Conservation (phyloP, 352 stramenopile genomes). For the Phytophthora palmivora region DNA sequence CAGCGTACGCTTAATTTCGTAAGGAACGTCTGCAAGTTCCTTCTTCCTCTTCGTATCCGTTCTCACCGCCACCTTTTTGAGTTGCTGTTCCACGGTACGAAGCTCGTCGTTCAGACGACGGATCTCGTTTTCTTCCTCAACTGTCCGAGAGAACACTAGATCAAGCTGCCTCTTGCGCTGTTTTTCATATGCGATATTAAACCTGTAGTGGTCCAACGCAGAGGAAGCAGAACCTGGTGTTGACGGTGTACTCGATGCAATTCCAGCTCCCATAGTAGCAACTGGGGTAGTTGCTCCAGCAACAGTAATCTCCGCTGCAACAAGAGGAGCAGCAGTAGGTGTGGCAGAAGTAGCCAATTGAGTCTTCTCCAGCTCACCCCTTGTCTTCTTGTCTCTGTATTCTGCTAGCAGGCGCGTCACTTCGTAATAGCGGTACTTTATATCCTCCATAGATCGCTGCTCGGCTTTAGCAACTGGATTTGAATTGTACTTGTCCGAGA, state of each 20-base stretch:
- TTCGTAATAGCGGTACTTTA: conserved; percentile 82
- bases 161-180: conserved; percentile 78
- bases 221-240: conserved; percentile 14
- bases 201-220: conserved; percentile 48
- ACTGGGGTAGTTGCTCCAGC: conserved; percentile 7
- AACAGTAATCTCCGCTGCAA: conserved; percentile 1
- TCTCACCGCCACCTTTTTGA: conserved; percentile 71
- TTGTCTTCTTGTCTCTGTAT: conserved; percentile 38
- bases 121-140: conserved; percentile 74
- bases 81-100: conserved; percentile 61
- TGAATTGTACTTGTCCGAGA: conserved; percentile 67
- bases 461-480: conserved; percentile 44
- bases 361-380: conserved; percentile 23
- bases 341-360: conserved; percentile 1
- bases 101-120: conserved; percentile 64
- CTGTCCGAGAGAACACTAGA: conserved; percentile 63
- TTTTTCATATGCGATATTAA: conserved; percentile 75
- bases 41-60: conserved; percentile 80
- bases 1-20: conserved; percentile 60
- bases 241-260: conserved; percentile 15
- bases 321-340: conserved; percentile 4
- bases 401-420: conserved; percentile 53
- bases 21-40: conserved; percentile 65
- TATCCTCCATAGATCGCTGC: conserved; percentile 61
- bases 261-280: conserved; percentile 7